Base-by-base conservation (phyloP, 768 basidiomycete species). In the Lactarius indigo region DNA sequence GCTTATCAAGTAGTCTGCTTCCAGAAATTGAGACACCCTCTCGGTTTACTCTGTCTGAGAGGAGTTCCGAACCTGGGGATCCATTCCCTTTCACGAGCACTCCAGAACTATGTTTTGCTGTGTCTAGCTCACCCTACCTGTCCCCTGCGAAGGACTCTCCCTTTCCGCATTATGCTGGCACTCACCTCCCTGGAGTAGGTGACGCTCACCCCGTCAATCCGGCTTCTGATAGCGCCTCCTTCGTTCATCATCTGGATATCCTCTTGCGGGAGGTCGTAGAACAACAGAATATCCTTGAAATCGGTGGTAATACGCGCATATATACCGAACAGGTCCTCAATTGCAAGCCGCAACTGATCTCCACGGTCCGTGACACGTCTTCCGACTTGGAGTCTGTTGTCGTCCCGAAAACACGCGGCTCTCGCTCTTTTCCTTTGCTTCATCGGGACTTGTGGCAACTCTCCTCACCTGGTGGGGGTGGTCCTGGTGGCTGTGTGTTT, bases 21-120 rank as follows among this genome's bases (percentile, higher is more conserved):
- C 31, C 31, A 56, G 56, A 47, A 10, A 26, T 13, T 18, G 42
- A 28, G 0, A 13, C 18, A 2, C 4, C 20, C 54, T 63, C 61
- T 54, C 31, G 5, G 57, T 42, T 47, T 26, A 33, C 56, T 39
- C 55, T 13, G 28, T 41, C 42, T 10, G 35, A 62, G 23, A 33
- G 31, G 3, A 17, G 20, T 26, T 23, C 56, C 31, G 56, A 30
- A 10, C 12, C 47, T 37, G 52, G 50, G 33, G 62, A 63, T 9
- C 50, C 47, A 28, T 13, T 55, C 28, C 63, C 33, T 1, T n/a
- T 42, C 7, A 37, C 54, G 57, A 68, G 66, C 33, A 68, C 66
- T 35, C 66, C 66, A 55, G 63, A 57, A 33, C 58, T 68, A 23
- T 68, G 41, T 18, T 64, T 68, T 44, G 57, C 52, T 3, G 33